Percentiles rank a stretch among this genome's conserved stretches.
Conservation (phyloP, 495 filamentous ascomycete genomes). For the Daldinia grandis region DNA sequence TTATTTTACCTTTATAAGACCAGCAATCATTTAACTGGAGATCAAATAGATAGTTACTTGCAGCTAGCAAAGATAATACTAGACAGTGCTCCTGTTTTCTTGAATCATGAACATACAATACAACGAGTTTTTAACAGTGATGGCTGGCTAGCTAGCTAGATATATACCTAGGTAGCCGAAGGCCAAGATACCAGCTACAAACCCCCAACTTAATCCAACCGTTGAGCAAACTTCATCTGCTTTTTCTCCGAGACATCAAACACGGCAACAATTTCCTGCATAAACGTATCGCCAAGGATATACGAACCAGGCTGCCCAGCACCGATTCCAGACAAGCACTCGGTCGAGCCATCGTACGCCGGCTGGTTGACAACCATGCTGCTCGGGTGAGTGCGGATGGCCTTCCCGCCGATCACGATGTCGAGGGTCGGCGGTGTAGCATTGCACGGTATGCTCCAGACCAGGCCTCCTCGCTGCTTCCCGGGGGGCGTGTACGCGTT, state of each 20-base stretch:
- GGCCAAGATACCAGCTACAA: neutral
- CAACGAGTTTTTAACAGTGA: no score
- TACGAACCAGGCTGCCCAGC: conserved; percentile 46
- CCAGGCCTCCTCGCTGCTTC: conserved; percentile 19
- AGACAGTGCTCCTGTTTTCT: no score
- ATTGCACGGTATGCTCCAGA: conserved; percentile 57
- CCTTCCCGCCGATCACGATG: conserved; percentile 58
- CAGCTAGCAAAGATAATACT: no score
- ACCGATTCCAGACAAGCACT: conserved; percentile 56
- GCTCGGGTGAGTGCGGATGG: conserved; percentile 57
- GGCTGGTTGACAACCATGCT: conserved; percentile 60
- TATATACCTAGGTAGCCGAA: no score
- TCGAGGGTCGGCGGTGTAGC: conserved; percentile 59
- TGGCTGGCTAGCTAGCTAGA: no score
- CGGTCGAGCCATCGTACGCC: conserved; percentile 42
- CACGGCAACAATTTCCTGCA: conserved; percentile 66
- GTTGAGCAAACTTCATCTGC: conserved; percentile 57
- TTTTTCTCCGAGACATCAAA: conserved; percentile 63
- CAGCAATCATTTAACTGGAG: no score
- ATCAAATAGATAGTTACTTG: no score
- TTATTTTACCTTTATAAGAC: no score
- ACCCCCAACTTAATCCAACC: conserved; percentile 22
- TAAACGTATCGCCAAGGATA: conserved; percentile 67
- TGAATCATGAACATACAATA: no score
- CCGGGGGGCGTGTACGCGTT: conserved; percentile 16